phyloP scores from a whole-genome alignment of 805 yeast species.

The Clavispora vitiphila region DNA sequence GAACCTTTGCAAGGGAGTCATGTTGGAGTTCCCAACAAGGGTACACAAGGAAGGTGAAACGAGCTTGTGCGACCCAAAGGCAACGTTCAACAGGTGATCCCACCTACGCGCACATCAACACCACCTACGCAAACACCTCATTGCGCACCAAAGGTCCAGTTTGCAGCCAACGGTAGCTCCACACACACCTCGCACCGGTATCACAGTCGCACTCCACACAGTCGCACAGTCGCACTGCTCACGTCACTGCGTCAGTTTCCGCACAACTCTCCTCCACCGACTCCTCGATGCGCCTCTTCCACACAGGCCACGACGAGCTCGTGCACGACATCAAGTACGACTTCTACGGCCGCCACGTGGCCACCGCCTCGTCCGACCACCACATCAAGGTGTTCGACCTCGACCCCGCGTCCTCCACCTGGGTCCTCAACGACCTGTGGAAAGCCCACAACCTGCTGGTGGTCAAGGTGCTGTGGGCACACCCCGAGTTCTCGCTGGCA shows the following conservation, averaged over 20 bases:
- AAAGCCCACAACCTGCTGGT: constrained; percentile 91
- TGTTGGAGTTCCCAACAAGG: too few species aligned
- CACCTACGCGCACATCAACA: too few species aligned
- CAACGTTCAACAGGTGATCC: too few species aligned
- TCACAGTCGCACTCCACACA: not conserved
- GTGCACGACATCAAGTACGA: constrained; percentile 89
- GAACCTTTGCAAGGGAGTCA: too few species aligned
- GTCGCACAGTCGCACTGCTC: not conserved
- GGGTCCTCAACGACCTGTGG: constrained; percentile 89
- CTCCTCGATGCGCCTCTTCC: constrained; percentile 64
- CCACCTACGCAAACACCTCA: too few species aligned
- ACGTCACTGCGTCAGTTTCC: not conserved
- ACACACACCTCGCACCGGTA: too few species aligned
- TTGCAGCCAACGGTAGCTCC: too few species aligned
- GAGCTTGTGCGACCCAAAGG: too few species aligned
- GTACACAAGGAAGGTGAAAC: too few species aligned
- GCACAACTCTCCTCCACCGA: too few species aligned
- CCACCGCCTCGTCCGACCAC: constrained; percentile 94
- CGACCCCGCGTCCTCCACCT: constrained; percentile 58
- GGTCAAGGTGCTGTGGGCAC: constrained; percentile 84
- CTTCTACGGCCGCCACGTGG: constrained; percentile 86
- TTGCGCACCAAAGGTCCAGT: too few species aligned
- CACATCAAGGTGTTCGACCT: constrained; percentile 85
- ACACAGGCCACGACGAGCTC: constrained; percentile 89
- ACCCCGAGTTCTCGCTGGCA: constrained; percentile 77